phyloP scores from a whole-genome alignment of 495 filamentous ascomycete genomes.

The Hypoxylon fragiforme region DNA sequence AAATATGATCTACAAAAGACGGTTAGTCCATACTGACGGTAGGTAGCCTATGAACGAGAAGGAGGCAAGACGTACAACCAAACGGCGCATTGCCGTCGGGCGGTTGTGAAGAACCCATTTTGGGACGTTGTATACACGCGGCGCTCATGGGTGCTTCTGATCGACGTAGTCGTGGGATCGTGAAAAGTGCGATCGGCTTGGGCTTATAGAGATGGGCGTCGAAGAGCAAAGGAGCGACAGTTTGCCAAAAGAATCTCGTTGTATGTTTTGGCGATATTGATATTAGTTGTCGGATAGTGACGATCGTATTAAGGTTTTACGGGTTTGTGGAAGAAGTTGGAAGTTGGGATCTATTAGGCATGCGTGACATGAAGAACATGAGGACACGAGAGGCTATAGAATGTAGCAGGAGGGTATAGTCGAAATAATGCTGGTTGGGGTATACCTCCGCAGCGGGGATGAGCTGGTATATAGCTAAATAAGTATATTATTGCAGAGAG shows the following conservation, averaged over 20 bases:
- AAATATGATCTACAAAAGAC: conserved; percentile 46
- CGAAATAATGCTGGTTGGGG: conserved; percentile 9
- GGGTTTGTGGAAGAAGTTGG: conserved; percentile 1
- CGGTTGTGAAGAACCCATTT: conserved; percentile 51
- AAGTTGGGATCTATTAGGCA: conserved; percentile 14
- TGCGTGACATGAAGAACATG: conserved; percentile 11
- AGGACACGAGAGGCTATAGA: not conserved
- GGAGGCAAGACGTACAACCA: conserved; percentile 57
- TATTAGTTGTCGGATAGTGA: conserved; percentile 5
- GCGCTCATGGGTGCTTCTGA: conserved; percentile 49
- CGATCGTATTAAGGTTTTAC: conserved; percentile 10
- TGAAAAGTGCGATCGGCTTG: conserved; percentile 3
- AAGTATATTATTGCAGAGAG: conserved; percentile 19
- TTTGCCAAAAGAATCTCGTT: conserved; percentile 8
- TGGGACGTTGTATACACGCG: conserved; percentile 46
- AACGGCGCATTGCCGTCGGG: conserved; percentile 54
- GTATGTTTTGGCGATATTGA: conserved; percentile 16
- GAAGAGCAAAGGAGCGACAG: conserved; percentile 1
- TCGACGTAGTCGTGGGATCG: conserved; percentile 3
- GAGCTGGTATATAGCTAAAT: conserved; percentile 4
- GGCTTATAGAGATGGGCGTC: not conserved
- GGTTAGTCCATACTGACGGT: conserved; percentile 24
- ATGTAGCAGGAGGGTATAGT: conserved; percentile 5
- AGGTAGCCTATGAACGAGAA: not conserved
- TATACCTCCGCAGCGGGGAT: conserved; percentile 26